Base-by-base conservation (phyloP, 2,329 filamentous ascomycete species). In the Drechmeria coniospora region DNA sequence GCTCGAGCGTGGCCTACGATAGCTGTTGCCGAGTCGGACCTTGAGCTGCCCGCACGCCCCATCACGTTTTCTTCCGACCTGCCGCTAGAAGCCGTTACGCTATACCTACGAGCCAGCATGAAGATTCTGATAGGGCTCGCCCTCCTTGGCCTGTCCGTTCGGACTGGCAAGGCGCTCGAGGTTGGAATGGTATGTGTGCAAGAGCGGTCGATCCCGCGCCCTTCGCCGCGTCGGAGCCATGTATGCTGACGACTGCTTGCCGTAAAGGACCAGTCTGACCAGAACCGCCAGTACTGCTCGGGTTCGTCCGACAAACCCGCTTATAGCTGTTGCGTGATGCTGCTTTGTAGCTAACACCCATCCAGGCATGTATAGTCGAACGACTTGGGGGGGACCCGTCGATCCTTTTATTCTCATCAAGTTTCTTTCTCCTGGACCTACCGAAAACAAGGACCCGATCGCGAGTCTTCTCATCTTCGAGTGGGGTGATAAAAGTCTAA, bases 391-490 rank as follows among this genome's bases (percentile, higher is more conserved):
- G 42, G 87, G 87, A 33, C 69, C 73, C 20, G 69, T 83, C 34
- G 82, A 94, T 42, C 87, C 87, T 13, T 92, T 83, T 57, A 93
- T 95, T 50, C 66, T 79, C 41, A 68, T 83, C 50, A 83, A 82
- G 47, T 92, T 93, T 45, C 56, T 78, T 22, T 53, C 65, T 56
- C 46, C 63, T 56, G 50, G 68, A 43, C 57, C 67, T 32, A 65
- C 68, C 18, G 63, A 74, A 31, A 43, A 33, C 15, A 59, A 66
- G 25, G 79, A 92, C 49, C 78, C 80, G 5, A 62, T 82, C 23
- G 77, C 84, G 38, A 92, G 83, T 51, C 56, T 94, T 41, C 65
- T 93, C 28, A 77, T 98, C 37, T 98, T 93, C 51, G 87, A 98
- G 56, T 98, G 86, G 82, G 74, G 68, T 40, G 90, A 98, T 47